Percentiles rank a stretch among this genome's conserved stretches.
These are phyloP conservation scores for Claviceps quebecensis DNA, from an alignment of 2,329 filamentous ascomycete species.

Conservation along the genomic window DNA sequence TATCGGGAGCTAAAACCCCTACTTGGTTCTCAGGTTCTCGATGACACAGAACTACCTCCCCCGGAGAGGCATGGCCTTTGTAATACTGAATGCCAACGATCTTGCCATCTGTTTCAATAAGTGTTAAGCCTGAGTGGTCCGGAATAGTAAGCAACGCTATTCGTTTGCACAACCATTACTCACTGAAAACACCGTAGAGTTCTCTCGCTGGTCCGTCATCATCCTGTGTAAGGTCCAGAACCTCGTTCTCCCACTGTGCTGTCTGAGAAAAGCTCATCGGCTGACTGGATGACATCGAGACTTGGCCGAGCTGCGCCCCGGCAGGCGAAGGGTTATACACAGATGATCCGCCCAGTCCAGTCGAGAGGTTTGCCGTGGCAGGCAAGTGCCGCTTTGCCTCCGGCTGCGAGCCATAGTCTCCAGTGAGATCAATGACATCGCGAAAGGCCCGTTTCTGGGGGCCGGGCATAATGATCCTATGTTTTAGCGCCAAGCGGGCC, in stretches of 20 bases:
- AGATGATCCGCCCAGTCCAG: conserved; percentile 10
- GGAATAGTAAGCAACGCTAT: not conserved
- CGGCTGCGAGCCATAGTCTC: conserved; percentile 16
- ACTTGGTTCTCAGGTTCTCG: conserved; percentile 53
- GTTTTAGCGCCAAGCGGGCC: not conserved
- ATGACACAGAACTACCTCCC: conserved; percentile 47
- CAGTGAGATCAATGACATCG: conserved; percentile 28
- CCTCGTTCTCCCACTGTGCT: conserved; percentile 21
- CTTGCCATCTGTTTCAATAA: conserved; percentile 24
- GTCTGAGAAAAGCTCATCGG: conserved; percentile 4
- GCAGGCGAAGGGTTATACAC: conserved; percentile 6
- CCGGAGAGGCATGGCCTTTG: conserved; percentile 43
- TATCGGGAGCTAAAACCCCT: conserved; percentile 6
- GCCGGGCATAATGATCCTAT: conserved; percentile 5
- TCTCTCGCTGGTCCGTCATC: conserved; percentile 27
- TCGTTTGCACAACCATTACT: conserved; percentile 5
- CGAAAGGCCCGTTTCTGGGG: conserved; percentile 20
- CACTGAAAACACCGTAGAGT: conserved; percentile 33
- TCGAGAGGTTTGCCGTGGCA: conserved; percentile 5
- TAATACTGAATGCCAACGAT: conserved; percentile 47
- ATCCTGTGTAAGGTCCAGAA: conserved; percentile 29
- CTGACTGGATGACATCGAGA: conserved; percentile 2
- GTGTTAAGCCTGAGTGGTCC: not conserved
- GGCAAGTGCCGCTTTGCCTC: conserved; percentile 15
- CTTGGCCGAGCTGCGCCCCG: not conserved